These are phyloP conservation scores for Entoloma clypeatum DNA, from an alignment of 1,284 basidiomycete species.

Conservation along the genomic window DNA sequence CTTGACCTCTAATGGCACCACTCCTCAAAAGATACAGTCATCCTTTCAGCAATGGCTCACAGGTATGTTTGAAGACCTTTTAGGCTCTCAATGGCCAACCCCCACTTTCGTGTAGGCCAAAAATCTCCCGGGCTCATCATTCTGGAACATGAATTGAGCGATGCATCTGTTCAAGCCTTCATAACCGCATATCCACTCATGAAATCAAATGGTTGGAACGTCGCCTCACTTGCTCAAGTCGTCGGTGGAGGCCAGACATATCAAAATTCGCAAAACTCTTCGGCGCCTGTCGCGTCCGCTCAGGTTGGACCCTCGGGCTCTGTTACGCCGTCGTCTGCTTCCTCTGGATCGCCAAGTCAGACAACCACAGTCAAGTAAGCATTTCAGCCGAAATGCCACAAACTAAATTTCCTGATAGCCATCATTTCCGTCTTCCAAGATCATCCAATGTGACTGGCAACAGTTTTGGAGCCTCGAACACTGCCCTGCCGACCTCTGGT, in stretches of 20 bases:
- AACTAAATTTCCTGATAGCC: too few species aligned
- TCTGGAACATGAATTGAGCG: conserved; percentile 80
- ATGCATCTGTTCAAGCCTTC: conserved; percentile 63
- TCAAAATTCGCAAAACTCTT: conserved; percentile 44
- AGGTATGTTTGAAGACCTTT: conserved; percentile 29
- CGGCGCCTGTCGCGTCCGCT: conserved; percentile 20
- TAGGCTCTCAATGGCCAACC: conserved; percentile 5
- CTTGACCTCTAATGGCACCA: conserved; percentile 42
- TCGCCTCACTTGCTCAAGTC: conserved; percentile 50
- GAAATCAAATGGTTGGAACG: conserved; percentile 63
- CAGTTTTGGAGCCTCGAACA: too few species aligned
- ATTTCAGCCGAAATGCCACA: too few species aligned
- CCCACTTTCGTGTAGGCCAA: conserved; percentile 38
- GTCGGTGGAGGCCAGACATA: conserved; percentile 45
- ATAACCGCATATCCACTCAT: conserved; percentile 66
- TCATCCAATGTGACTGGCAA: too few species aligned
- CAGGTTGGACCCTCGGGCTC: too few species aligned
- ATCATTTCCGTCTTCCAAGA: too few species aligned
- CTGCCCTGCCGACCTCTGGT: too few species aligned
- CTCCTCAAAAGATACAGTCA: conserved; percentile 38
- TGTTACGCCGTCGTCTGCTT: too few species aligned
- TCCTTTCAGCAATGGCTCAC: conserved; percentile 55
- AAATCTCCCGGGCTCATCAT: conserved; percentile 75
- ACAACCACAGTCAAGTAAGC: too few species aligned
- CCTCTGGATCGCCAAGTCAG: too few species aligned